Conservation (phyloP, 352 stramenopile species). For the Globisporangium apiculatum region DNA sequence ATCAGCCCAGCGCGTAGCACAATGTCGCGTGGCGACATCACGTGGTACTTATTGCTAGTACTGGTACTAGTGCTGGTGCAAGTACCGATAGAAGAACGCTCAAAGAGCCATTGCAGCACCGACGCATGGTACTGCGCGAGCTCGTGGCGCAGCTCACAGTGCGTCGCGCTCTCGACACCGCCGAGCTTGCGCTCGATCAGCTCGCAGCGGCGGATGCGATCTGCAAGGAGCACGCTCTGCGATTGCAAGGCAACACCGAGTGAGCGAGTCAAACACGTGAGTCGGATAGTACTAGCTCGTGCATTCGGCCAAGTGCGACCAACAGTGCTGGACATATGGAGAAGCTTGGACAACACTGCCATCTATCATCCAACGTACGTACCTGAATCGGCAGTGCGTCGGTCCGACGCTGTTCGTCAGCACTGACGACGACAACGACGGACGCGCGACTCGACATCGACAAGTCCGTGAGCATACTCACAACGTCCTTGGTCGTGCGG, state of each 20-base stretch:
- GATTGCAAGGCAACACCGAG: not conserved
- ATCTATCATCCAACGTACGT: not conserved
- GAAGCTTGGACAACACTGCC: too few species aligned
- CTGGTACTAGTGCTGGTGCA: not conserved
- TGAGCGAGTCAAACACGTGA: not conserved
- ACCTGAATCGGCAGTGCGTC: constrained; percentile 25
- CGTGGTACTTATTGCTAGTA: not conserved
- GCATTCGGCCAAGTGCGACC: too few species aligned
- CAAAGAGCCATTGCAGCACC: constrained; percentile 3
- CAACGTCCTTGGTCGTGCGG: constrained; percentile 37
- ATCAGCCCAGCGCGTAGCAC: constrained; percentile 21
- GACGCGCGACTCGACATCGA: not conserved
- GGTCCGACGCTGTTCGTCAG: not conserved
- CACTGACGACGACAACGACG: not conserved
- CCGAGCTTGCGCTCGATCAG: constrained; percentile 24
- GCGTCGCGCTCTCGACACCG: not conserved
- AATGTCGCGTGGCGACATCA: constrained; percentile 15
- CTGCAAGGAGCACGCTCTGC: constrained; percentile 38
- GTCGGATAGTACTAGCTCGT: too few species aligned
- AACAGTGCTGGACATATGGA: too few species aligned
- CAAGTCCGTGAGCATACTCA: constrained; percentile 1
- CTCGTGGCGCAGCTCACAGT: constrained; percentile 2
- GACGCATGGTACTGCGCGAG: not conserved
- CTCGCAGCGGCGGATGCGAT: constrained; percentile 33
- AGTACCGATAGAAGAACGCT: not conserved